Base-by-base conservation (phyloP, 768 basidiomycete genomes). In the Leccinum uliginosum region DNA sequence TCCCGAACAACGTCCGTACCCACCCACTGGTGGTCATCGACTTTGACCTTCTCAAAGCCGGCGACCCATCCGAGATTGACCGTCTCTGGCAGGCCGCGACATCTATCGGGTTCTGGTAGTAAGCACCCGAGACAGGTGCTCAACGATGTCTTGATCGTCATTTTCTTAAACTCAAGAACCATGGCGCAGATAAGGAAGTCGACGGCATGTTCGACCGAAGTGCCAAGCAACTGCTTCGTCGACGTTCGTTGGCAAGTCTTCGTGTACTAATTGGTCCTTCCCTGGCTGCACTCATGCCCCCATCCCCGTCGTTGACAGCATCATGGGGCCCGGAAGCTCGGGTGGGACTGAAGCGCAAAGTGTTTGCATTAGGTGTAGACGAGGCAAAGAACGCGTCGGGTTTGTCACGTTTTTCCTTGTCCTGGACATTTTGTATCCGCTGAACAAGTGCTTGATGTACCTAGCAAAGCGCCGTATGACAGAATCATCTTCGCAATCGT, bases 391-490 rank as follows among this genome's bases (percentile, higher is more conserved):
- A 68, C 46, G 65, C 67, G 57, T 57, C 73, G 19, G 55, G 80
- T 79, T 66, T 47, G 78, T 68, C 23, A 8, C 12, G 24, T 57
- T 58, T n/a, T n/a, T 35, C 10, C 14, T 32, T 55, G 5, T 47
- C n/a, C 8, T 34, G 17, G 29, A 15, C 4, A 17, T 24, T 30
- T n/a, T 29, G 15, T 35, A 50, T 51, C 8, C 29, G 14, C 58
- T 65, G 21, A 24, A 57, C 54, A 15, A 19, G 46, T 26, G n/a
- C 15, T 29, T 35, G 29, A 32, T 60, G 71, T 70, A 56, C 56
- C 58, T 62, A 58, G 65, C 72, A n/a, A 79, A 77, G 65, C 77
- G 78, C 23, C 75, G 72, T 49, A 67, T 60, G 52, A 74, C 72
- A 15, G 35, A 69, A 19, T 62, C 60, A 19, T 65, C 55, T 19